Evolutionary conservation across 2,329 filamentous ascomycete species (phyloP), one percentile per base, ranked within the genome.

Genomic region (Xylaria sp.): DNA sequence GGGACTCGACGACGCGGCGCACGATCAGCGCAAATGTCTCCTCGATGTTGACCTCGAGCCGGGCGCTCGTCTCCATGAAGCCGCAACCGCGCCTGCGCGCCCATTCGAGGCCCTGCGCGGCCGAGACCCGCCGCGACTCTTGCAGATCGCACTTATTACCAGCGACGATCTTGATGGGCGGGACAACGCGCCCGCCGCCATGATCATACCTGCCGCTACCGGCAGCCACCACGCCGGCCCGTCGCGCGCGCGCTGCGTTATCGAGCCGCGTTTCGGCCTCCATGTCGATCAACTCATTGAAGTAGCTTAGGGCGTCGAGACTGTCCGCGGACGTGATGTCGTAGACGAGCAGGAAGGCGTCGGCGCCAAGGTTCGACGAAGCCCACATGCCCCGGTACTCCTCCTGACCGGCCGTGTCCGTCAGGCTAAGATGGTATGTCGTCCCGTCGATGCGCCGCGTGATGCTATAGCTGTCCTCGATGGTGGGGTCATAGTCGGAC

Each of bases 311-410:
- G 13, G 89, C 89, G 58, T 91, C 86, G 71, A 96, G 87, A 48
- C 89, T 91, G 75, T 88, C 84, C 66, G 81, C 78, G 50, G 87
- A 88, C 1, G 93, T 96, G 80, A 96, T 95, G 82, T 96, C 93
- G 86, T 96, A 96, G 73, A 96, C 93, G 74, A 96, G 87, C 25
- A 96, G 85, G 82, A 95, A 96, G 70, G 92, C 93, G 78, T 96
- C 93, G 69, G 91, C 91, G 77, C 88, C 86, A 18, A 95, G 87
- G 78, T 94, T 95, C 28, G 90, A 90, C 39, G 89, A 86, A 1
- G 91, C 92, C 93, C 93, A 96, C 84, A 96, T 92, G 74, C 91
- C 90, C 72, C 93, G 90, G 82, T 96, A 96, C 81, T 96, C 93
- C 81, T 96, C 93, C 79, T 96, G 93, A n/a, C 93, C 93, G 30